phyloP scores from a whole-genome alignment of 1,284 basidiomycete genomes.

The Ustilago loliicola region DNA sequence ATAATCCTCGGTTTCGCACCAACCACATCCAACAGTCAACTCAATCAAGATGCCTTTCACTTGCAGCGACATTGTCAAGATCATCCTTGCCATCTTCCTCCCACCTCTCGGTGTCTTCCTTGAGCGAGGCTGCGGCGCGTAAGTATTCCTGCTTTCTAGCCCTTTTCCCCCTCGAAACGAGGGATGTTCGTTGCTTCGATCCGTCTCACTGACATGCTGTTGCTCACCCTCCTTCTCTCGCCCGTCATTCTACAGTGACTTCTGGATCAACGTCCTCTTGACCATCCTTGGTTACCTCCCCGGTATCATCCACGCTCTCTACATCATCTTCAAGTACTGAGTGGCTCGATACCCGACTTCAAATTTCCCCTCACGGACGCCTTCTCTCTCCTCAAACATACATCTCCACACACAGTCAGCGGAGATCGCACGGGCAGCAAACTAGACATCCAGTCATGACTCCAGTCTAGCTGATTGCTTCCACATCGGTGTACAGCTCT shows the following conservation, averaged over 20 bases:
- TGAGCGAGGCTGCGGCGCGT: conserved; percentile 51
- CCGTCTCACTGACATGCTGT: neutral
- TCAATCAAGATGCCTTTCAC: conserved; percentile 62
- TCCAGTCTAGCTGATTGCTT: neutral
- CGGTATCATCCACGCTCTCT: conserved; percentile 66
- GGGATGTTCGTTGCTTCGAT: neutral
- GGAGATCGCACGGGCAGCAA: neutral
- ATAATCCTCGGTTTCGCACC: conserved; percentile 1
- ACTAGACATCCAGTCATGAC: neutral
- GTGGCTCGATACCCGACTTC: conserved; percentile 3
- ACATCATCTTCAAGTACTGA: conserved; percentile 66
- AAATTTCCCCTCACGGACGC: neutral
- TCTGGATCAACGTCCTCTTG: conserved; percentile 59
- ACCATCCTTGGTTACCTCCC: conserved; percentile 63
- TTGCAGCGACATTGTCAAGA: conserved; percentile 60
- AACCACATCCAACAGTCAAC: neutral
- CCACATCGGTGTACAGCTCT: neutral
- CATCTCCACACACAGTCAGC: neutral
- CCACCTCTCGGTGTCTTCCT: conserved; percentile 56
- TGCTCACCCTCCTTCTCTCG: neutral
- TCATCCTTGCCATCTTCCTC: conserved; percentile 53
- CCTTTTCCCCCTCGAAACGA: neutral
- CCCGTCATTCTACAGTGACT: conserved; percentile 31
- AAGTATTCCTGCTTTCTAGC: conserved; percentile 14
- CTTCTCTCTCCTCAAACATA: neutral